Base-by-base conservation (phyloP, 108 stramenopile genomes). In the Cylindrotheca fusiformis region DNA sequence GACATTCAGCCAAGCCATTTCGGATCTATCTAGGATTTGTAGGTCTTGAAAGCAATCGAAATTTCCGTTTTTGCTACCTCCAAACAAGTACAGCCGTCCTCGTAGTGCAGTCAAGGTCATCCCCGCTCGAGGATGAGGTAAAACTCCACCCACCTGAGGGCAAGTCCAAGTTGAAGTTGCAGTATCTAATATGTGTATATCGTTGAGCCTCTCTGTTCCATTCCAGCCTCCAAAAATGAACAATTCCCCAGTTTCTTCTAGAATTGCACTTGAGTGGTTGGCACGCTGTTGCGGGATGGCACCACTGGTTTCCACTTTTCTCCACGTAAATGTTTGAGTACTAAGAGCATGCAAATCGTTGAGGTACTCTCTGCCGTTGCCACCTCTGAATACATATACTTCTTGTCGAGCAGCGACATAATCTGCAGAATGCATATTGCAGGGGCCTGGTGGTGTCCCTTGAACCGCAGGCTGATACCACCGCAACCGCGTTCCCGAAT, bases 211-310 rank as follows among this genome's bases (percentile, higher is more conserved):
- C 50, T 84, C 84, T 12, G 54, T 66, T 19, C 93, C 93, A 58
- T 94, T 91, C 95, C 97, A 97, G 52, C 97, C 97, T 23, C 97
- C 97, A 72, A 97, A 97, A 12, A 97, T 66, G 71, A 94, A 94
- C 25, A 96, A 63, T 68, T 95, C 89, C n/a, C 77, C 75, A 1
- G 80, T 82, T 36, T 83, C 75, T 31, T 83, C 83, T 28, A 97
- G 49, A 20, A 94, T 61, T 45, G 94, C 87, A 26, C 81, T 84
- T 57, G 88, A 86, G 75, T 97, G 96, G 67, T 97, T 95, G 44
- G 96, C 96, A 12, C 96, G 69, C 49, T 78, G 82, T 58, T 87
- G 85, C 12, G 96, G 96, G 28, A 75, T 67, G 12, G 57, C 61
- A 6, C 96, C 96, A 20, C 54, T 69, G 3, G 89, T 90, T 53